Percentiles rank a stretch among this genome's conserved stretches.
phyloP scores from a whole-genome alignment of 2,329 filamentous ascomycete genomes.

The Cladosporium phlei region DNA sequence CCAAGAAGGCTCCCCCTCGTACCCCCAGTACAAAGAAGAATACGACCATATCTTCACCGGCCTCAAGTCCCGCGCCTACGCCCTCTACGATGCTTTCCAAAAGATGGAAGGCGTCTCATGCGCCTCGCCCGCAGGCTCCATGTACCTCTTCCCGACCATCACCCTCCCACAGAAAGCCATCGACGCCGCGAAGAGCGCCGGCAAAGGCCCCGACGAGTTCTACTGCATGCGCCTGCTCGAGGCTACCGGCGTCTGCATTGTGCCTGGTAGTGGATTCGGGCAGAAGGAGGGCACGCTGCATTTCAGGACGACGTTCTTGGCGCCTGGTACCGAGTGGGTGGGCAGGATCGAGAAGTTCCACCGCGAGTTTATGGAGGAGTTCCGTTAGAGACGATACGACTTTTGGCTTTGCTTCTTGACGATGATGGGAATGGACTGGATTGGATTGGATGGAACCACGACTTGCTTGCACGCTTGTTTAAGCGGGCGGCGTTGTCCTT shows the following conservation, averaged over 20 bases:
- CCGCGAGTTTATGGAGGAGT: conserved; percentile 83
- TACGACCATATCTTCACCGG: conserved; percentile 77
- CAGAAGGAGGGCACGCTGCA: conserved; percentile 88
- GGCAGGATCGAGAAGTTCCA: conserved; percentile 85
- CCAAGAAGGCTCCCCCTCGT: conserved; percentile 73
- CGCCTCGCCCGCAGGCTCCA: conserved; percentile 82
- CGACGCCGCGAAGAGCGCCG: conserved; percentile 68
- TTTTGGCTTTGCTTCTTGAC: background rate
- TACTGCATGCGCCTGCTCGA: conserved; percentile 90
- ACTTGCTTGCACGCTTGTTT: background rate
- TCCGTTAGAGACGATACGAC: conserved; percentile 32
- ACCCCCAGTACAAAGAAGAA: conserved; percentile 77
- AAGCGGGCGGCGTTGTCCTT: too few relatives aligned
- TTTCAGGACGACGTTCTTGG: conserved; percentile 94
- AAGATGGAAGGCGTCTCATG: conserved; percentile 96
- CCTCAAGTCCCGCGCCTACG: conserved; percentile 71
- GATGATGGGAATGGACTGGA: background rate
- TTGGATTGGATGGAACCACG: background rate
- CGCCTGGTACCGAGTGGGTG: conserved; percentile 93
- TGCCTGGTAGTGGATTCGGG: conserved; percentile 88
- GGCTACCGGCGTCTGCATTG: conserved; percentile 88
- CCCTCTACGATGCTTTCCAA: conserved; percentile 84
- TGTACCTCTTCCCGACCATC: conserved; percentile 99
- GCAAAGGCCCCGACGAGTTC: conserved; percentile 79
- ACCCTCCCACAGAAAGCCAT: conserved; percentile 69